Evolutionary conservation across 2,329 filamentous ascomycete species (phyloP), one percentile per base, ranked within the genome.

Genomic region (Biscogniauxia sp.): DNA sequence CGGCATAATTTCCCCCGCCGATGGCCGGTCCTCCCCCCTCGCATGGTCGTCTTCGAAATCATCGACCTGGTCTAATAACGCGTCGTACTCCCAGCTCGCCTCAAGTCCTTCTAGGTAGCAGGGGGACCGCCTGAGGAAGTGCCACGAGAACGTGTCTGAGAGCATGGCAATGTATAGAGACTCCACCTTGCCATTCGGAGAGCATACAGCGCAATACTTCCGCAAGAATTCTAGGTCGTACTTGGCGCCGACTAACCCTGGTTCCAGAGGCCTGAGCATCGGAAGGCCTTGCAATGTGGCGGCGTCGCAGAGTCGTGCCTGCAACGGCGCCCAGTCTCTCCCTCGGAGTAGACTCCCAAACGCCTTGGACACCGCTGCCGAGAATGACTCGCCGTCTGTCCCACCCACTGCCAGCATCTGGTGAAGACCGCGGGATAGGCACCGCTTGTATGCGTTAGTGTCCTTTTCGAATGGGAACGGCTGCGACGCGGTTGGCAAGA

Each of bases 401-500:
- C 82, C 83, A 51, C 78, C 76, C 13, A 87, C 78, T 8, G 80
- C 82, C 19, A 87, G 76, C 73, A 85, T 82, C 61, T 81, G 82
- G 66, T 87, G 84, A 52, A 87, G 77, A 2, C 84, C 84, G 17
- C 84, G 81, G 15, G 84, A 87, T 4, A 87, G 76, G 52, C 84
- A 86, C 51, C 84, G 78, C 68, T 86, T 86, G 72, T 87, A 87
- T 3, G 84, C 84, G 50, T 78, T 82, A 15, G 84, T 86, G 65
- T 86, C 83, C 68, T 84, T 84, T 71, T 87, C 84, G 68, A 87
- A 87, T 0, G 84, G 84, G 64, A 86, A 85, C 4, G 83, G 81
- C 59, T 83, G 80, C 37, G 78, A 78, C 13, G 76, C 77, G 53
- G 79, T 81, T 3, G 84, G 84, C 45, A 87, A 76, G 13, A 87